Percentiles rank a stretch among this genome's conserved stretches.
These are phyloP conservation scores for Phaeophleospora eucalypticola DNA, from an alignment of 2,329 filamentous ascomycete species.

Conservation along the genomic window DNA sequence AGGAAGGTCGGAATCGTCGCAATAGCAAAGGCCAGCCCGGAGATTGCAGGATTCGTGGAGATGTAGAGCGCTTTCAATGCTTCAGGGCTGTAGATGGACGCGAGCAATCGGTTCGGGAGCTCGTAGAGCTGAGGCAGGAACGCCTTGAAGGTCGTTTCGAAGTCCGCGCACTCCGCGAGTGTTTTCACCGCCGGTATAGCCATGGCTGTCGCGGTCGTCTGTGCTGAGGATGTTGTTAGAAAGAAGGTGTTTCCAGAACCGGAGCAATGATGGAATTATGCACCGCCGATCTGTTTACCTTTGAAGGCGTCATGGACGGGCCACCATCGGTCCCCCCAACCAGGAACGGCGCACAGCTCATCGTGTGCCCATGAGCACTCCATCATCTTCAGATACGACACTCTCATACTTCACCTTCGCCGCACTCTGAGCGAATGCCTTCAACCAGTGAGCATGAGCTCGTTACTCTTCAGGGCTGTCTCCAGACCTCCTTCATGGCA, in stretches of 20 bases:
- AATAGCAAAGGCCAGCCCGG: constrained; percentile 67
- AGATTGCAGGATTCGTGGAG: constrained; percentile 80
- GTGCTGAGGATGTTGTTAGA: too few relatives aligned
- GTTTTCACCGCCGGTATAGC: constrained; percentile 63
- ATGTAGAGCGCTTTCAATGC: constrained; percentile 69
- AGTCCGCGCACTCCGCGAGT: constrained; percentile 72
- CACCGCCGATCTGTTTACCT: neutral
- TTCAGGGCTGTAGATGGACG: constrained; percentile 56
- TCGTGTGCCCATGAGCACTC: too few relatives aligned
- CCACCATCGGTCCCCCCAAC: too few relatives aligned
- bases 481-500: neutral
- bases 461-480: constrained; percentile 6
- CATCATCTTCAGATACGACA: too few relatives aligned
- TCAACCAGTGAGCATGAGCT: constrained; percentile 18
- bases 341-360: too few relatives aligned
- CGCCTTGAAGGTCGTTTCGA: constrained; percentile 67
- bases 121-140: constrained; percentile 63
- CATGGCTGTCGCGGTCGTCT: constrained; percentile 6
- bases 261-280: neutral
- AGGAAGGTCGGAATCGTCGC: constrained; percentile 69
- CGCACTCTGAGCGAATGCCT: constrained; percentile 4
- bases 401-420: neutral
- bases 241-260: too few relatives aligned
- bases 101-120: constrained; percentile 45
- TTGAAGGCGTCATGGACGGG: neutral